These are phyloP conservation scores for Yamadazyma endophytica DNA, from an alignment of 805 yeast genomes.

Conservation along the genomic window DNA sequence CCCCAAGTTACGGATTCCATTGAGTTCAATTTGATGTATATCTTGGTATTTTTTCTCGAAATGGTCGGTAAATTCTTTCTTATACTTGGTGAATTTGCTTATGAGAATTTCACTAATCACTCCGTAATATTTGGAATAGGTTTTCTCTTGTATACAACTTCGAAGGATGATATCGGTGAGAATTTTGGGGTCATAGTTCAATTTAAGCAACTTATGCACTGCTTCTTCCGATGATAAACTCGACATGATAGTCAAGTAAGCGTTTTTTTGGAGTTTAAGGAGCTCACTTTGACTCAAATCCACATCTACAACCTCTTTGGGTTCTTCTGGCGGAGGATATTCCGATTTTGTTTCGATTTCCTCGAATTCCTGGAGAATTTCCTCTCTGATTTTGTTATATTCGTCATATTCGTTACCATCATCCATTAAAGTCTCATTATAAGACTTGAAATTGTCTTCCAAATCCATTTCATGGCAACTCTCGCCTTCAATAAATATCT, in stretches of 20 bases:
- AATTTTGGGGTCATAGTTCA: conserved; percentile 42
- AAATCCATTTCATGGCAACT: conserved; percentile 47
- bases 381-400: conserved; percentile 40
- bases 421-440: conserved; percentile 34
- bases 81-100: conserved; percentile 46
- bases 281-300: conserved; percentile 70
- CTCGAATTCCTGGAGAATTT: conserved; percentile 41
- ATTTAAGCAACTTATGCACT: conserved; percentile 71
- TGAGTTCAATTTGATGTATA: conserved; percentile 66
- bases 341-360: neutral
- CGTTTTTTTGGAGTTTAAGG: conserved; percentile 64
- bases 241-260: conserved; percentile 82
- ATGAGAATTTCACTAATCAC: conserved; percentile 51
- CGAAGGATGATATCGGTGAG: conserved; percentile 71
- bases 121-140: conserved; percentile 84
- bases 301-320: conserved; percentile 51
- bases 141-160: conserved; percentile 80
- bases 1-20: conserved; percentile 73
- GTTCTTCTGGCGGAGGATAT: no score
- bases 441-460: conserved; percentile 46
- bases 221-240: conserved; percentile 92
- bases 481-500: conserved; percentile 5
- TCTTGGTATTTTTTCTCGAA: conserved; percentile 55
- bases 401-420: conserved; percentile 49
- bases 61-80: conserved; percentile 40